A percentile compares a stretch with the other conserved stretches of the same genome.
phyloP scores from a whole-genome alignment of 495 filamentous ascomycete species.

The Aspergillus indologenus region DNA sequence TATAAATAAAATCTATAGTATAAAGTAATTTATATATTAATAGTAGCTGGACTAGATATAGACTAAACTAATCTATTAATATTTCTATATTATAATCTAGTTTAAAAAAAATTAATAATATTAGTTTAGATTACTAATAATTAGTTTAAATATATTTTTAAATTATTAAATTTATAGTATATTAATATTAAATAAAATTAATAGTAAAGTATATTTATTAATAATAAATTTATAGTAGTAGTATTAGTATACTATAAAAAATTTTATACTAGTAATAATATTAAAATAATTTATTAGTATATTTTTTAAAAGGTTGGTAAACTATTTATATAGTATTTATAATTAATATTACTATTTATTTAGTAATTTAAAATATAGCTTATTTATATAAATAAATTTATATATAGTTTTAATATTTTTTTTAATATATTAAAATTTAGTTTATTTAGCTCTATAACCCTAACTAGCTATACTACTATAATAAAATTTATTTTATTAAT shows the following conservation, averaged over 20 bases:
- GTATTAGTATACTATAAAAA: not conserved
- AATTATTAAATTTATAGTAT: not conserved
- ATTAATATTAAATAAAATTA: not conserved
- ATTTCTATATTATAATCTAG: not conserved
- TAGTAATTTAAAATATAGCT: too few species aligned
- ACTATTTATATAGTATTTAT: too few species aligned
- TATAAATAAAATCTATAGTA: not conserved
- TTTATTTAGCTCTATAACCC: too few species aligned
- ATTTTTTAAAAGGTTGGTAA: too few species aligned
- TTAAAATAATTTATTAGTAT: not conserved
- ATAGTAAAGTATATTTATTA: conserved; percentile 1
- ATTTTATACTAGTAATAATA: conserved; percentile 3
- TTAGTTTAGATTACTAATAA: not conserved
- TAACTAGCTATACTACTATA: too few species aligned
- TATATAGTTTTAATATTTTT: not conserved
- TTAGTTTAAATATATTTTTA: not conserved
- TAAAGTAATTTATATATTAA: not conserved
- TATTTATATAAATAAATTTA: too few species aligned
- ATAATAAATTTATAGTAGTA: not conserved
- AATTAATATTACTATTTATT: too few species aligned
- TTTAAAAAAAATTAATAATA: not conserved
- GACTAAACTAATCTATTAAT: not conserved
- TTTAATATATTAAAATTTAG: too few species aligned
- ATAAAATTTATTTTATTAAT: too few species aligned
- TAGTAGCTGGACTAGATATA: not conserved